Evolutionary conservation across 805 yeast species (phyloP).

Genomic region (Saccharomycopsis synnaedendra): DNA sequence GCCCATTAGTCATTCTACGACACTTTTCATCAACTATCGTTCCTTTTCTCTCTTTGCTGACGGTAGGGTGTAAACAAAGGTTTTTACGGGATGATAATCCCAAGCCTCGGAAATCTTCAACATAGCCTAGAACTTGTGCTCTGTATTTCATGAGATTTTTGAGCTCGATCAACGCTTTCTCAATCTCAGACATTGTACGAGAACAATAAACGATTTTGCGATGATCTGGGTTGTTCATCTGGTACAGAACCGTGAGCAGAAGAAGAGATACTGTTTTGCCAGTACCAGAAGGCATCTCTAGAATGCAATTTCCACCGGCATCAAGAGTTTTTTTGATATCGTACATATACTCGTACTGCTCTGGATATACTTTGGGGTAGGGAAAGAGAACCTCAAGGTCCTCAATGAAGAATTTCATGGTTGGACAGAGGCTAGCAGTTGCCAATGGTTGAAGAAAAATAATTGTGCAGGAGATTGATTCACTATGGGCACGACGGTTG

Average conservation of each 20-base stretch:
- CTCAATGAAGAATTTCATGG: conserved; percentile 71
- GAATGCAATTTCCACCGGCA: conserved; percentile 90
- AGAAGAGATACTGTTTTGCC: conserved; percentile 92
- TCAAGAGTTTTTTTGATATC: conserved; percentile 89
- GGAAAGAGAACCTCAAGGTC: conserved; percentile 95
- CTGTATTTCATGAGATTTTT: conserved; percentile 82
- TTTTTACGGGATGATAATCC: conserved; percentile 94
- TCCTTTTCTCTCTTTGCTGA: conserved; percentile 83
- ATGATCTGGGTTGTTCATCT: conserved; percentile 88
- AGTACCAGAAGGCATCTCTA: conserved; percentile 99
- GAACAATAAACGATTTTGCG: conserved; percentile 93
- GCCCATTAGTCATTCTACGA: conserved; percentile 88
- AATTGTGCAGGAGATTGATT: no score
- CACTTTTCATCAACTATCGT: conserved; percentile 92
- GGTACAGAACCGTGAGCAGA: conserved; percentile 90
- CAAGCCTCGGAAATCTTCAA: conserved; percentile 85
- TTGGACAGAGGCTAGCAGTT: background rate
- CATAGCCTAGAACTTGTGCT: conserved; percentile 68
- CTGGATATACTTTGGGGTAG: conserved; percentile 94
- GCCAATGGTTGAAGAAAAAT: no score
- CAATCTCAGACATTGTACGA: conserved; percentile 99
- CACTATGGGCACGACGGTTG: no score
- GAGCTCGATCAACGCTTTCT: conserved; percentile 89
- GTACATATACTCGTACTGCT: conserved; percentile 96
- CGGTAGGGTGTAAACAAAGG: conserved; percentile 81